These are phyloP conservation scores for Herpotrichia juniperi DNA, from an alignment of 2,329 filamentous ascomycete genomes.

Conservation along the genomic window DNA sequence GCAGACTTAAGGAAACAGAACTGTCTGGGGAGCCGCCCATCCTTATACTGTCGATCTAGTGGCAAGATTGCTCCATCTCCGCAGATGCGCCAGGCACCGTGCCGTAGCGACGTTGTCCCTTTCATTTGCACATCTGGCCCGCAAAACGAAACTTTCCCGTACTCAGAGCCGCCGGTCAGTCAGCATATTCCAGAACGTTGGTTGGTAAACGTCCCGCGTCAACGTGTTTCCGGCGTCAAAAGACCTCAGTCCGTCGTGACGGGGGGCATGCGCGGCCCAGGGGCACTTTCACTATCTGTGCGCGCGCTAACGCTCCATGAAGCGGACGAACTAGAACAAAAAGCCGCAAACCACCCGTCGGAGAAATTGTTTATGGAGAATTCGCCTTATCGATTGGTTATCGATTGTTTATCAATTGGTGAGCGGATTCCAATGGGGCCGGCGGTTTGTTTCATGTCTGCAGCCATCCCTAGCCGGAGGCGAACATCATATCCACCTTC, in stretches of 20 bases:
- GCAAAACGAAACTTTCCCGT: background rate
- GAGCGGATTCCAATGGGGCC: background rate
- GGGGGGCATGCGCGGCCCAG: background rate
- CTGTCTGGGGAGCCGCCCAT: background rate
- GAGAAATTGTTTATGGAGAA: background rate
- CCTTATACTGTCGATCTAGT: background rate
- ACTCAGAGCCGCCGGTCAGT: background rate
- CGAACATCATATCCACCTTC: background rate
- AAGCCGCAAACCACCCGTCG: background rate
- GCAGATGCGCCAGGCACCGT: background rate
- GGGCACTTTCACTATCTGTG: background rate
- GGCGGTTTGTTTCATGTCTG: background rate
- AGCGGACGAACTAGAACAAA: background rate
- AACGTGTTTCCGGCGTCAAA: background rate
- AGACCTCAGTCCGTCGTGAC: background rate
- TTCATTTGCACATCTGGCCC: conserved; percentile 1
- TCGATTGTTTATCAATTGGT: conserved; percentile 1
- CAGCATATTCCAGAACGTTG: background rate
- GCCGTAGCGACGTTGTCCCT: background rate
- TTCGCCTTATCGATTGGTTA: too few species aligned
- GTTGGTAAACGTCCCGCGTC: background rate
- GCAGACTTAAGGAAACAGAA: conserved; percentile 9
- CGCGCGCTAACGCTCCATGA: background rate
- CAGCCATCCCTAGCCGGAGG: background rate
- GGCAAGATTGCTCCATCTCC: conserved; percentile 1